Evolutionary conservation across 768 basidiomycete species (phyloP), one percentile per base, ranked within the genome.

Genomic region (Neoboletus subvelutipes): DNA sequence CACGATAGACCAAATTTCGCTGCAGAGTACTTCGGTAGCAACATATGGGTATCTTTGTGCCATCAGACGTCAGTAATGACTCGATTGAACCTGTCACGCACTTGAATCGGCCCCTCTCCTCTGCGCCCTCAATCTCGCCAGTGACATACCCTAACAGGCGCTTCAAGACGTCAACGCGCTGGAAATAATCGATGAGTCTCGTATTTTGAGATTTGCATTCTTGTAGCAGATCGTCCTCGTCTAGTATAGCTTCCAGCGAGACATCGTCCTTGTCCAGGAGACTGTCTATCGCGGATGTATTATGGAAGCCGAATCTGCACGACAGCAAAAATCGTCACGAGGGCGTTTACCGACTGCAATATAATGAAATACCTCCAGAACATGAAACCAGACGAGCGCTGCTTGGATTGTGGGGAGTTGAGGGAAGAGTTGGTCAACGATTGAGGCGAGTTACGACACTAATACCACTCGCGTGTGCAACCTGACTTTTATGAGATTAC

Each of bases 121-220:
- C 89, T 65, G 91, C 85, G 54, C 83, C 81, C 72, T 93, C 91
- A 52, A 92, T 89, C 74, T 90, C 86, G 40, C 91, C 92, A 3
- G 88, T 88, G 67, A 94, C 91, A 77, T 94, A 94, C 26, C 83
- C 88, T 54, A 94, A 74, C 65, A 95, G 75, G 54, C 85, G 82
- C 70, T 90, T 85, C 48, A 96, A 75, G 47, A 93, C 87, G 70
- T 93, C 91, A 50, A 84, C 78, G 63, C 90, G 79, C 61, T 87
- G 87, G 65, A 95, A 90, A 73, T 93, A 93, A 68, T 92, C 89
- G 64, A 91, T 89, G 49, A 96, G 83, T 56, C 90, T 78, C 40
- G 88, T 88, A 68, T 98, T 98, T 74, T 96, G 90, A 1, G 88
- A 81, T 75, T 98, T 98, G 83, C 94, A 93, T 74, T 98, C 96